phyloP scores from a whole-genome alignment of 345 rosid genomes.

The Crucihimalaya himalaica region DNA sequence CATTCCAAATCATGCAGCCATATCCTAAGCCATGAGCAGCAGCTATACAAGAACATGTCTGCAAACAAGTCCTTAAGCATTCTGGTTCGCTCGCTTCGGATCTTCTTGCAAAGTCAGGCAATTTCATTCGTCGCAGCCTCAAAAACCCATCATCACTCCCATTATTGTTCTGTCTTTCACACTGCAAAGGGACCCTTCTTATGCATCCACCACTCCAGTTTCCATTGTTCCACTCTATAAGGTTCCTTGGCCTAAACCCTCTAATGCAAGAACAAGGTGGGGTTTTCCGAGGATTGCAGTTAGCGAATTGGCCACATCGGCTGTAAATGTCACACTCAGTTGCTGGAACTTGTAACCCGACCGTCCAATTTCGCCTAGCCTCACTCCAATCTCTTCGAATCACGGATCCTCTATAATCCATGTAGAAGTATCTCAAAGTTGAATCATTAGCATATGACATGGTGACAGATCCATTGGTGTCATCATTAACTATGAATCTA shows the following conservation, averaged over 20 bases:
- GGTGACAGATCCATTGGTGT: conserved; percentile 27
- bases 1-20: conserved; percentile 60
- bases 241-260: conserved; percentile 56
- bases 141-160: conserved; percentile 48
- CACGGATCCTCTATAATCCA: conserved; percentile 34
- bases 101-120: conserved; percentile 49
- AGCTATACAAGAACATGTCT: conserved; percentile 57
- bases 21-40: conserved; percentile 47
- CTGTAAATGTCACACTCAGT: conserved; percentile 48
- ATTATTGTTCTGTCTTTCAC: conserved; percentile 38
- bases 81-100: conserved; percentile 37
- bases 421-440: conserved; percentile 12
- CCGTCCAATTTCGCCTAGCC: conserved; percentile 11
- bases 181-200: conserved; percentile 43
- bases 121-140: conserved; percentile 40
- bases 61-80: conserved; percentile 48
- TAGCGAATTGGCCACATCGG: conserved; percentile 54
- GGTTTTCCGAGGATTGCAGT: conserved; percentile 37
- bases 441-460: conserved; percentile 26
- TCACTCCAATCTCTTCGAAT: conserved; percentile 29
- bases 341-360: conserved; percentile 36
- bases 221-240: conserved; percentile 46
- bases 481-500: conserved; percentile 35
- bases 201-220: conserved; percentile 59
- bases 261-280: conserved; percentile 54